Evolutionary conservation across 306 rosid genomes (phyloP), one percentile per base, ranked within the genome.

Genomic region (Prunus kanzakura): DNA sequence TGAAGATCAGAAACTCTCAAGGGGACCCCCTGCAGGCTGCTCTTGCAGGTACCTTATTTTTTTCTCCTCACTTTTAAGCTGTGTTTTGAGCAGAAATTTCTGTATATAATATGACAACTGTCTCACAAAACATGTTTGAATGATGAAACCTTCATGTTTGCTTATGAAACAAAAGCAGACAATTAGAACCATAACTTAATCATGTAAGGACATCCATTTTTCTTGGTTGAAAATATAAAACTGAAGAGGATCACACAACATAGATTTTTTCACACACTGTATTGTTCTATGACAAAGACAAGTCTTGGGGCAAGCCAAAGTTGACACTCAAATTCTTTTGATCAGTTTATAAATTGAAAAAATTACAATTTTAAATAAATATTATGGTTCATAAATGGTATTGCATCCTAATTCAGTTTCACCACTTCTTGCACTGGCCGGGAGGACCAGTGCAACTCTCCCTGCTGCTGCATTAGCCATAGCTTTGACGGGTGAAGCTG

Each of bases 1-100:
- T 79, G 23, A 25, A 65, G 25, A 30, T 47, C 45, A 32, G n/a
- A 16, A 76, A 79, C 67, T 67, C 79, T 30, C 74, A 19, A 38
- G 78, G 82, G 45, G 66, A 46, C 20, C 70, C 64, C 25, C 15
- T 55, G 3, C 64, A 61, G 51, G 72, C 75, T 8, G 63, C 56
- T 58, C 51, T 12, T 38, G 58, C 45, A 6, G 75, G 83, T 79
- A 49, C 54, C 52, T 41, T 29, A 4, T 4, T 29, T 3, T 8
- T 61, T 61, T 61, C 6, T 63, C 2, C 67, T 14, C 10, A 12
- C 38, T 58, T 1, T 0, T 30, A 29, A 29, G 20, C 45, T 16
- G 20, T 63, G 18, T 30, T 63, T 15, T 1, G 32, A 3, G 14
- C 30, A 22, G 14, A 58, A 23, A 58, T 22, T 22, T 9, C 7